Conservation (phyloP, 2,329 filamentous ascomycete genomes). For the Dactylonectria macrodidyma region DNA sequence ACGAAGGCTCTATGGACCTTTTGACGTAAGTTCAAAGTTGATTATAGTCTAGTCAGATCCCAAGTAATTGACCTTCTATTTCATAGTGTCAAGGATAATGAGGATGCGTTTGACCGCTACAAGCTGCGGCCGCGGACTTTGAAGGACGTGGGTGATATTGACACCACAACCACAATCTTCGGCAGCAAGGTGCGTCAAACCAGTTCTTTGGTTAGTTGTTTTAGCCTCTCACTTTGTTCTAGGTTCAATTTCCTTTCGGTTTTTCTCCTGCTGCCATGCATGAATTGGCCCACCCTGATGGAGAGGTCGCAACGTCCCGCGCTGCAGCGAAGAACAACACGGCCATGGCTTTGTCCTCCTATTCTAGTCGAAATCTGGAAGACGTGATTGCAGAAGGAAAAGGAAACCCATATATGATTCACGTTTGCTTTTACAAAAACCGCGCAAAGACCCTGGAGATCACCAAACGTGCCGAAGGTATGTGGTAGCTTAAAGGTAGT, state of each 20-base stretch:
- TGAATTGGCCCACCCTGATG: conserved; percentile 20
- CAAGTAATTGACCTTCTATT: too few relatives aligned
- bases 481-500: not conserved
- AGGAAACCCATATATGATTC: conserved; percentile 27
- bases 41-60: too few relatives aligned
- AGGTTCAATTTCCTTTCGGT: conserved; percentile 26
- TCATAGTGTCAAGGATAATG: conserved; percentile 16
- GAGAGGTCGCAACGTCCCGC: conserved; percentile 23
- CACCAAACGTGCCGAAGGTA: conserved; percentile 29
- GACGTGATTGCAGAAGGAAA: conserved; percentile 32
- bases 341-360: conserved; percentile 20
- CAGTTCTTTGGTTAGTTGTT: too few relatives aligned
- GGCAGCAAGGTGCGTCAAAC: conserved; percentile 8
- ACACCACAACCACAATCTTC: conserved; percentile 24
- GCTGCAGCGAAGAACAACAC: conserved; percentile 10
- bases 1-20: too few relatives aligned
- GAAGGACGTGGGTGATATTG: conserved; percentile 19
- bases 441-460: conserved; percentile 21
- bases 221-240: too few relatives aligned
- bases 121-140: conserved; percentile 29
- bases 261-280: conserved; percentile 31
- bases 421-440: conserved; percentile 28
- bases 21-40: too few relatives aligned
- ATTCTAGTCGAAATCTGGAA: conserved; percentile 21
- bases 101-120: conserved; percentile 28